Evolutionary conservation across 2,329 filamentous ascomycete species (phyloP), one percentile per base, ranked within the genome.

Genomic region (Blastomyces emzantsi): DNA sequence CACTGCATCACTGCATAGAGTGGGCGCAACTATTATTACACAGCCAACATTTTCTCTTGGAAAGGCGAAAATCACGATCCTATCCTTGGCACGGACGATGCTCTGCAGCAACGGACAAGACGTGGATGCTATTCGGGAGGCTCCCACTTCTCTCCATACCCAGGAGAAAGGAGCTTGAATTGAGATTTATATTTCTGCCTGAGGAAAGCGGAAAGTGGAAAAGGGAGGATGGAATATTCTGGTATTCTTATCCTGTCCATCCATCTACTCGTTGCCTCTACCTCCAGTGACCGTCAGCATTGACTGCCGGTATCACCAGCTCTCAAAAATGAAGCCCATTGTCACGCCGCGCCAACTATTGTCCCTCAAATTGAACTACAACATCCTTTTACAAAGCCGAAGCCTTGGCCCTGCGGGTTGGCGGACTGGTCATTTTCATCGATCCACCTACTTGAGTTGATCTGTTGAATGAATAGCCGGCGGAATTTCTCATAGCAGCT

Each of bases 351-450:
- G 33, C 54, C 54, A 11, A 33, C 19, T 33, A 8, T n/a, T 33
- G 6, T 33, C 17, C 33, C 17, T 2, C n/a, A n/a, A 17, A 17
- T 7, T 25, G 19, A 36, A n/a, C 28, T 41, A 41, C 28, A 41
- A n/a, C 19, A 57, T 7, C 9, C 33, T 11, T 9, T 1, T 33
- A n/a, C 39, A 33, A 36, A 36, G 3, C 19, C 60, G 36, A 39
- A 39, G 9, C 19, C 45, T 51, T 67, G 2, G 30, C 59, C 9
- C 62, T 64, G 11, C 63, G 68, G 41, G 69, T 66, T 2, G 69
- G 69, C 15, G 64, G 67, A 28, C 73, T 73, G 63, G 69, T 73
- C 39, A 69, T 74, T 19, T 73, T 67, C 72, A 4, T 69, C 72
- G 2, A 25, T 59, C 9, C 62, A 69, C 30, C 66, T 73, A n/a